These are phyloP conservation scores for Diddensiella caesifluorescens DNA, from an alignment of 805 yeast species.

Conservation along the genomic window DNA sequence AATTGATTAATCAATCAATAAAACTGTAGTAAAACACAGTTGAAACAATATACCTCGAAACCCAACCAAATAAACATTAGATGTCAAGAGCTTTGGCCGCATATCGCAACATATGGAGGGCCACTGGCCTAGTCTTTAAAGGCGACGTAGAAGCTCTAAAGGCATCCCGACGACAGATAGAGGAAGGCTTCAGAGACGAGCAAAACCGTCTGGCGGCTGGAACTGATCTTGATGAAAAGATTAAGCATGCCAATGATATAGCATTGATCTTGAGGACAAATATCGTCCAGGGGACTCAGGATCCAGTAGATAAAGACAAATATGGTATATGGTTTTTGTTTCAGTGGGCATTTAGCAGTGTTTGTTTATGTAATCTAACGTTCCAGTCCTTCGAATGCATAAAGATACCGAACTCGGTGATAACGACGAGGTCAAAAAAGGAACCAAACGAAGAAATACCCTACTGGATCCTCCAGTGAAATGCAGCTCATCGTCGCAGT, in stretches of 20 bases:
- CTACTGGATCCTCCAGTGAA: background rate
- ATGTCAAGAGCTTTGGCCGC: slow-evolving; percentile 15
- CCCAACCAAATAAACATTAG: no score
- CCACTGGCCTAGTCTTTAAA: slow-evolving; percentile 32
- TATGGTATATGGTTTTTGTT: slow-evolving; percentile 20
- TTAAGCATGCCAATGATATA: slow-evolving; percentile 62
- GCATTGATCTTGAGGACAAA: slow-evolving; percentile 62
- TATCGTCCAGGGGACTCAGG: slow-evolving; percentile 72
- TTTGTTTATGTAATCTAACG: slow-evolving; percentile 7
- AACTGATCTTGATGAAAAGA: slow-evolving; percentile 45
- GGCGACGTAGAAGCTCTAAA: slow-evolving; percentile 18
- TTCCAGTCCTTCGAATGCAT: slow-evolving; percentile 63
- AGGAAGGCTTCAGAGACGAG: slow-evolving; percentile 20
- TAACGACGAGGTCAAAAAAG: slow-evolving; percentile 66
- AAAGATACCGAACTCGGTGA: slow-evolving; percentile 84
- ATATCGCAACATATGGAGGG: slow-evolving; percentile 28
- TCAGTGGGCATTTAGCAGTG: no score
- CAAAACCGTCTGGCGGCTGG: slow-evolving; percentile 33
- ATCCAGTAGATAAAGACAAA: slow-evolving; percentile 23
- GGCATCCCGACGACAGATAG: slow-evolving; percentile 21
- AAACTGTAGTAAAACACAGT: no score
- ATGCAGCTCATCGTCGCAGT: slow-evolving; percentile 1
- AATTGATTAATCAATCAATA: no score
- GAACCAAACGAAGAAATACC: slow-evolving; percentile 1
- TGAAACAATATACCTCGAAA: no score